Conservation (phyloP, 208 protist genomes). For the Vickermania ingenoplastis region DNA sequence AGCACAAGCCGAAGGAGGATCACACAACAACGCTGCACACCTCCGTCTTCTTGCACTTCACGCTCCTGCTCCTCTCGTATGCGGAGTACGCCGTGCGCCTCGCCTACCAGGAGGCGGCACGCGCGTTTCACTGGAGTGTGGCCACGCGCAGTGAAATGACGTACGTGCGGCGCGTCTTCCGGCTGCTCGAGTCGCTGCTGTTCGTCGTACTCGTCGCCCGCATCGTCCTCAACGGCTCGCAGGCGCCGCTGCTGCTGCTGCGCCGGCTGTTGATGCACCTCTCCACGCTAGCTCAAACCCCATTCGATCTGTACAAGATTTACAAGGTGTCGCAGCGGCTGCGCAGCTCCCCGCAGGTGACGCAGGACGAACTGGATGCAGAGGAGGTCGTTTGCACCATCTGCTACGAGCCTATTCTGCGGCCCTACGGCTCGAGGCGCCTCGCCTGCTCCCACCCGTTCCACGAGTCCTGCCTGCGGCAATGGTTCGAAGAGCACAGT, state of each 20-base stretch:
- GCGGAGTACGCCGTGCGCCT: background rate
- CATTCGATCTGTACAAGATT: conserved; percentile 7
- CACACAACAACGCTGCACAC: background rate
- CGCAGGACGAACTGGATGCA: conserved; percentile 13
- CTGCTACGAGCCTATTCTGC: conserved; percentile 27
- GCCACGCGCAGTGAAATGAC: background rate
- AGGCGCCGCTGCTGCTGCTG: background rate
- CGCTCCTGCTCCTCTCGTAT: background rate
- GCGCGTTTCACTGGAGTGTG: background rate
- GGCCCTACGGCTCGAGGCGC: conserved; percentile 9
- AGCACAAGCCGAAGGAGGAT: too few relatives aligned
- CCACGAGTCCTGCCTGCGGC: conserved; percentile 20
- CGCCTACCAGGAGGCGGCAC: background rate
- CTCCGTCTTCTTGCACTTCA: background rate
- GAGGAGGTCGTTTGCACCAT: conserved; percentile 19
- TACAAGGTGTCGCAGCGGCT: conserved; percentile 7
- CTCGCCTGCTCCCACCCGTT: conserved; percentile 30
- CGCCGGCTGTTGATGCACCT: background rate
- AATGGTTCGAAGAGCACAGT: conserved; percentile 25
- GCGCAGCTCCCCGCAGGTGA: conserved; percentile 10
- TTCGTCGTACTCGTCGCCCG: background rate
- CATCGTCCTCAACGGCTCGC: background rate
- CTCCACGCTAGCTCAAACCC: background rate
- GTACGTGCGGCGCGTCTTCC: background rate
- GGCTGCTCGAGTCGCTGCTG: background rate